These are phyloP conservation scores for Medicago arabica DNA, from an alignment of 306 rosid genomes.

Conservation along the genomic window DNA sequence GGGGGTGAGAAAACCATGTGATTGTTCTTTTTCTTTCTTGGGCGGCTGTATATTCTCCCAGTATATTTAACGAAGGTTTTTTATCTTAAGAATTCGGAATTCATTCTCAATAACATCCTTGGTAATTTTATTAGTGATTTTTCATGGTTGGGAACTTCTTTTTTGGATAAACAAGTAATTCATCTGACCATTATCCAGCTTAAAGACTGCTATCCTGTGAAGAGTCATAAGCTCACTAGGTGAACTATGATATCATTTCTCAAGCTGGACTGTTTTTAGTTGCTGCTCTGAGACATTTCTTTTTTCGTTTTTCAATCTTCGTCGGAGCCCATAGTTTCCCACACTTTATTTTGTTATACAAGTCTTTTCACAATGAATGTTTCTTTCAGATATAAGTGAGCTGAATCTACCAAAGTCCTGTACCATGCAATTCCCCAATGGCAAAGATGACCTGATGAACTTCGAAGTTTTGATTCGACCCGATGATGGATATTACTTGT, in stretches of 20 bases:
- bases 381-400: slow-evolving; percentile 87
- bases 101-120: slow-evolving; percentile 3
- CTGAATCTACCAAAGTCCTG: slow-evolving; percentile 92
- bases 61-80: slow-evolving; percentile 1
- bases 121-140: slow-evolving; percentile 1
- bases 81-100: background rate
- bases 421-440: slow-evolving; percentile 77
- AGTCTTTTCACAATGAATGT: slow-evolving; percentile 37
- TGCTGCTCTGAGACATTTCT: slow-evolving; percentile 19
- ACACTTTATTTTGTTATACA: slow-evolving; percentile 18
- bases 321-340: slow-evolving; percentile 9
- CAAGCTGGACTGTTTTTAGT: background rate
- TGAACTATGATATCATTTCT: slow-evolving; percentile 11
- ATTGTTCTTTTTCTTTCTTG: slow-evolving; percentile 6
- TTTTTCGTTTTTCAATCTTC: background rate
- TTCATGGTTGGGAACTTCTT: slow-evolving; percentile 17
- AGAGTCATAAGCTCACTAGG: slow-evolving; percentile 27
- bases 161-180: slow-evolving; percentile 21
- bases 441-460: slow-evolving; percentile 96
- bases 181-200: slow-evolving; percentile 6
- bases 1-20: background rate
- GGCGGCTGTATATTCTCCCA: background rate
- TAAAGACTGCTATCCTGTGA: slow-evolving; percentile 16
- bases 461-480: slow-evolving; percentile 93
- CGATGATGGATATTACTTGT: slow-evolving; percentile 92